phyloP scores from a whole-genome alignment of 139 green algal genomes.

The Limnomonas spitsbergensis region DNA sequence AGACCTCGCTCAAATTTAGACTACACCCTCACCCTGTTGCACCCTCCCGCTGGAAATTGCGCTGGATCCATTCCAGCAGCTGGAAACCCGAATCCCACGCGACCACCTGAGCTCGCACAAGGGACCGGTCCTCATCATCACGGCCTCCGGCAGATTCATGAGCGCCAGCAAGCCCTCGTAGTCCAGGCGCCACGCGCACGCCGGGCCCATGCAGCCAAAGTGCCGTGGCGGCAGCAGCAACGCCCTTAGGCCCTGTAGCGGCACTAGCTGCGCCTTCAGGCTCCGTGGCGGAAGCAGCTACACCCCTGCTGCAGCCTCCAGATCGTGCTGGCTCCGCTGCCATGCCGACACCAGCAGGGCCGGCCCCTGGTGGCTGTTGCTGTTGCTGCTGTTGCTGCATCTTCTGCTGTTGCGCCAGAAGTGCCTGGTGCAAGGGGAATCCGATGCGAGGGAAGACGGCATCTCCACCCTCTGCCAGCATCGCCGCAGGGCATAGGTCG shows the following conservation, averaged over 20 bases:
- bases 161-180: not conserved
- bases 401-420: slow-evolving; percentile 14
- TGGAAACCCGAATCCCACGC: not conserved
- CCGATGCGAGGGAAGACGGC: slow-evolving; percentile 28
- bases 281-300: not conserved
- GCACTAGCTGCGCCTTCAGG: not conserved
- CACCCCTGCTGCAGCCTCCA: not conserved
- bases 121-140: too few relatives aligned
- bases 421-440: slow-evolving; percentile 34
- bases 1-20: too few relatives aligned
- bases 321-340: too few relatives aligned
- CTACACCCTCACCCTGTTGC: too few relatives aligned
- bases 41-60: too few relatives aligned
- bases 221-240: not conserved
- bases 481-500: slow-evolving; percentile 36
- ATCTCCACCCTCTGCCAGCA: slow-evolving; percentile 13
- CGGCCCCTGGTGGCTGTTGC: not conserved
- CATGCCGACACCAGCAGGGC: not conserved
- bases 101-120: not conserved
- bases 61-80: not conserved
- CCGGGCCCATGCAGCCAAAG: not conserved
- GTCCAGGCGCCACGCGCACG: not conserved
- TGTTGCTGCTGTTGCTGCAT: not conserved
- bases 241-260: not conserved
- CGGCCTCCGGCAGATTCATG: too few relatives aligned